These are phyloP conservation scores for Suillus subalutaceus DNA, from an alignment of 768 basidiomycete species.

Conservation along the genomic window DNA sequence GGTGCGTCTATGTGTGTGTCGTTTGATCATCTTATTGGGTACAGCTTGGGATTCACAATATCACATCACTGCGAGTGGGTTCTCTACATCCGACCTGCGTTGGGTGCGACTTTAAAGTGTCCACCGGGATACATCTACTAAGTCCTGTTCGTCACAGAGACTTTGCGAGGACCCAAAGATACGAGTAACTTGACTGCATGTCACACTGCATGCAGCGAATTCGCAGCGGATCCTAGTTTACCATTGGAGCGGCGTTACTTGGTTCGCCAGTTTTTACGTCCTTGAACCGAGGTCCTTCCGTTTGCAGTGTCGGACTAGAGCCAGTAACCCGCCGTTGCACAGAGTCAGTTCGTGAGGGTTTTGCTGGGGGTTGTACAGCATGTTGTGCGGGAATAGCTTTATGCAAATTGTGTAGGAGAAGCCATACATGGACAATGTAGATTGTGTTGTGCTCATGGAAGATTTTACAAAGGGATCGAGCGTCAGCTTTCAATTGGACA, in stretches of 20 bases:
- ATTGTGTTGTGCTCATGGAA: no score
- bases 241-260: conserved; percentile 50
- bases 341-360: conserved; percentile 60
- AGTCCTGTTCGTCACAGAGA: conserved; percentile 40
- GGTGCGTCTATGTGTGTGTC: no score
- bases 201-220: conserved; percentile 52
- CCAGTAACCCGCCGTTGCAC: conserved; percentile 50
- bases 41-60: neutral
- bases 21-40: neutral
- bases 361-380: conserved; percentile 64
- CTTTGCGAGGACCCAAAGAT: conserved; percentile 27
- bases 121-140: conserved; percentile 15
- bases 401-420: no score
- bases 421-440: no score
- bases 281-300: conserved; percentile 56
- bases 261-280: conserved; percentile 31
- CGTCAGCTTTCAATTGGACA: neutral
- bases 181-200: conserved; percentile 36
- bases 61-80: no score
- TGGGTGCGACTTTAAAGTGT: conserved; percentile 36
- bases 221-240: conserved; percentile 54
- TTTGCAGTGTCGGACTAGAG: conserved; percentile 36
- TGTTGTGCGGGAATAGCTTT: conserved; percentile 63
- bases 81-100: conserved; percentile 24
- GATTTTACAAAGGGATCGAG: neutral